These are phyloP conservation scores for Pseudogymnoascus destructans DNA, from an alignment of 2,329 filamentous ascomycete genomes.

Conservation along the genomic window DNA sequence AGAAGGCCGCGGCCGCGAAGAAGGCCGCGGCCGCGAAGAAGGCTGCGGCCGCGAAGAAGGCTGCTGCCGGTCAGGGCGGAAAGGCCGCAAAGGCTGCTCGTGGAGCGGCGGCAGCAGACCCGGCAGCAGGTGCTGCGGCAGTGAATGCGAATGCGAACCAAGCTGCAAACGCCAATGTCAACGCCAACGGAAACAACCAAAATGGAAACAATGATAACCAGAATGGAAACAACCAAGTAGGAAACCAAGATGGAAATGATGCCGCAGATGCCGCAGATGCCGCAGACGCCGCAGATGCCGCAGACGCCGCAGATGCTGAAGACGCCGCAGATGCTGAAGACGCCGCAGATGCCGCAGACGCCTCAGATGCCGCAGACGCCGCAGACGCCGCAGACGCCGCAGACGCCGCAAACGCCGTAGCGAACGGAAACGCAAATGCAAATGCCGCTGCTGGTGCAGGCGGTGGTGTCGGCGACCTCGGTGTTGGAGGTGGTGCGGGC, in stretches of 20 bases:
- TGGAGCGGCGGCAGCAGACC: not conserved
- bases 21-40: too few species aligned
- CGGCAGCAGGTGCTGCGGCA: not conserved
- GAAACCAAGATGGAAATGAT: not conserved
- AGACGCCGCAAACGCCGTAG: constrained; percentile 12
- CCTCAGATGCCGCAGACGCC: not conserved
- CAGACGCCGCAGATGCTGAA: constrained; percentile 14
- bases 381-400: constrained; percentile 22
- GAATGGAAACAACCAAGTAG: too few species aligned
- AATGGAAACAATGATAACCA: not conserved
- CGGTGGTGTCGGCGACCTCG: not conserved
- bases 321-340: constrained; percentile 13
- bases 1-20: too few species aligned
- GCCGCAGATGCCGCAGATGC: too few species aligned
- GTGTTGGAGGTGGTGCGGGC: not conserved
- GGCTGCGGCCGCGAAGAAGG: too few species aligned
- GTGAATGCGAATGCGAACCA: not conserved
- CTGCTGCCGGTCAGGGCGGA: too few species aligned
- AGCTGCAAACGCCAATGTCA: not conserved
- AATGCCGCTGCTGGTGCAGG: not conserved
- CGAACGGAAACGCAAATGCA: not conserved
- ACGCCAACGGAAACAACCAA: not conserved
- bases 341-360: constrained; percentile 16
- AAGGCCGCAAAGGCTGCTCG: not conserved
- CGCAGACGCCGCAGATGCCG: constrained; percentile 21